Evolutionary conservation across 768 basidiomycete species (phyloP).

Genomic region (Tylopilus felleus): DNA sequence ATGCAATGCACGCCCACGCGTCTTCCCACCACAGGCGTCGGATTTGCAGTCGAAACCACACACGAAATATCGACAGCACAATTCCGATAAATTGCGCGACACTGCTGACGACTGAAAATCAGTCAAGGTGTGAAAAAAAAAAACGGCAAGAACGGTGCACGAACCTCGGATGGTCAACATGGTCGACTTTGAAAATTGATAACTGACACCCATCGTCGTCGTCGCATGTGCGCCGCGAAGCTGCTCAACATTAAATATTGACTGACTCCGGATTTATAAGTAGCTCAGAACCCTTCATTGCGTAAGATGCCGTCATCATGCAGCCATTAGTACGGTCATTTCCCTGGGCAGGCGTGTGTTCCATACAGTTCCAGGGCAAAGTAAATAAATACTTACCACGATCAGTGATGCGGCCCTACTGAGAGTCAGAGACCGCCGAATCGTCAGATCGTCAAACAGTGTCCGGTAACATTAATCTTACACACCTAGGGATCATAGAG

Average conservation of each 20-base stretch:
- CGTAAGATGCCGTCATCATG: neutral
- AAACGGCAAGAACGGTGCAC: neutral
- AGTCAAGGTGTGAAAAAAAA: neutral
- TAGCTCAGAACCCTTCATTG: neutral
- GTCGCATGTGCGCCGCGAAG: neutral
- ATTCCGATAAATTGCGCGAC: constrained; percentile 2
- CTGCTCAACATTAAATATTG: neutral
- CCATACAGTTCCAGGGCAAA: neutral
- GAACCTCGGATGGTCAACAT: constrained; percentile 12
- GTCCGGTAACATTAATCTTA: neutral
- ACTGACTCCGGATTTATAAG: neutral
- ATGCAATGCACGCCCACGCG: neutral
- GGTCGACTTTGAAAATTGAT: constrained; percentile 13
- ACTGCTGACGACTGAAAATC: neutral
- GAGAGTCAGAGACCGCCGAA: neutral
- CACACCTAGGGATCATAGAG: neutral
- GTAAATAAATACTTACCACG: neutral
- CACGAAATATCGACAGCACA: constrained; percentile 15
- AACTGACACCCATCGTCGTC: constrained; percentile 5
- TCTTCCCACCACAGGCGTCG: neutral
- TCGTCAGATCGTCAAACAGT: too few relatives aligned
- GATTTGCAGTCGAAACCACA: constrained; percentile 11
- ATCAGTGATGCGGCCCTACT: neutral
- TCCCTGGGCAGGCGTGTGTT: neutral
- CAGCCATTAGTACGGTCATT: neutral